Percentiles rank a stretch among this genome's conserved stretches.
Evolutionary conservation across 2,329 filamentous ascomycete genomes (phyloP).

Genomic region (Remersonia thermophila): DNA sequence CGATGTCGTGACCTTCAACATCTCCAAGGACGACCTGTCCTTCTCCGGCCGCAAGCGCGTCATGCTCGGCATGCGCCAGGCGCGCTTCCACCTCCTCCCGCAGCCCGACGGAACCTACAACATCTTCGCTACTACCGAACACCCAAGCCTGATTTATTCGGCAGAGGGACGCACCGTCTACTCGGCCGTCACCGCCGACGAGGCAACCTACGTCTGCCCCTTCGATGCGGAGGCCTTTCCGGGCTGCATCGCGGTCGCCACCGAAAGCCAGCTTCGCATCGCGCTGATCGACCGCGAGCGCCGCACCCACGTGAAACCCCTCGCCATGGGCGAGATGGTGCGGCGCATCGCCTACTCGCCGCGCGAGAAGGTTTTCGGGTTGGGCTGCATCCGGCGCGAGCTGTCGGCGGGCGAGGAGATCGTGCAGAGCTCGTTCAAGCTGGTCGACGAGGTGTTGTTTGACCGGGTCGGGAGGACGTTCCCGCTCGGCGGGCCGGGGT

Average conservation of each 20-base stretch:
- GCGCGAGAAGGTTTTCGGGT: conserved; percentile 65
- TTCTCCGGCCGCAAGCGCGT: conserved; percentile 68
- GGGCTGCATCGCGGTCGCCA: conserved; percentile 68
- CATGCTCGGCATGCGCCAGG: conserved; percentile 73
- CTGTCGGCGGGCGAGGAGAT: conserved; percentile 60
- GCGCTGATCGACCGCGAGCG: conserved; percentile 71
- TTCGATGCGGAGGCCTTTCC: conserved; percentile 77
- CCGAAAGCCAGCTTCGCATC: conserved; percentile 62
- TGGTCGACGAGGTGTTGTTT: conserved; percentile 86
- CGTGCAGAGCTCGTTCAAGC: conserved; percentile 67
- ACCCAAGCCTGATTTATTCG: conserved; percentile 86
- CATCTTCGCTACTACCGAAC: conserved; percentile 87
- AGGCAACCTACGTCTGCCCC: conserved; percentile 66
- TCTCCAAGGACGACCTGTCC: conserved; percentile 46
- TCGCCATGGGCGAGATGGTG: conserved; percentile 71
- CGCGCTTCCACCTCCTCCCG: conserved; percentile 67
- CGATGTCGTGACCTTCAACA: conserved; percentile 70
- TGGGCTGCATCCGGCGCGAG: conserved; percentile 72
- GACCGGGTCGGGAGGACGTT: conserved; percentile 61
- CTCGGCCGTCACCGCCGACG: conserved; percentile 83
- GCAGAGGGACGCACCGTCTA: conserved; percentile 80
- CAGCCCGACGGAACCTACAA: conserved; percentile 54
- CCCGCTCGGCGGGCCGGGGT: conserved; percentile 36
- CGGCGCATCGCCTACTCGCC: conserved; percentile 78
- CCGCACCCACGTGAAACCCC: conserved; percentile 74